A percentile compares a stretch with the other conserved stretches of the same genome.
phyloP scores from a whole-genome alignment of 495 filamentous ascomycete genomes.

The Penicillium fimorum region DNA sequence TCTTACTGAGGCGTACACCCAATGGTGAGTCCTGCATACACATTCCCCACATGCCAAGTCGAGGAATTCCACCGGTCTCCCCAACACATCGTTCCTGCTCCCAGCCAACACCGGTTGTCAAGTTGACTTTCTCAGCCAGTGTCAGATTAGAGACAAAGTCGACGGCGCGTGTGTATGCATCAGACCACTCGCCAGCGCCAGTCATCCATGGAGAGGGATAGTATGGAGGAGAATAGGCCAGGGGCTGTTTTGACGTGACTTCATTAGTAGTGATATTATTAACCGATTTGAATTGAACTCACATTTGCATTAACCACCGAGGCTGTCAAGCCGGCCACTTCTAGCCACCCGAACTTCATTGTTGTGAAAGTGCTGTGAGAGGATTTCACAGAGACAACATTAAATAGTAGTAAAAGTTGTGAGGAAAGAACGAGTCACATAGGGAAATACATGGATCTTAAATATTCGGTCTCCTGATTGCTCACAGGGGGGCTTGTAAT shows the following conservation, averaged over 20 bases:
- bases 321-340: slow-evolving; percentile 34
- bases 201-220: slow-evolving; percentile 85
- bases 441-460: slow-evolving; percentile 1
- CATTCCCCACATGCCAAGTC: slow-evolving; percentile 75
- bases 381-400: background rate
- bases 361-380: slow-evolving; percentile 6
- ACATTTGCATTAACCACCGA: slow-evolving; percentile 42
- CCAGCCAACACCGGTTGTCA: slow-evolving; percentile 90
- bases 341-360: slow-evolving; percentile 45
- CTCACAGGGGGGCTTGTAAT: slow-evolving; percentile 3
- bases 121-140: slow-evolving; percentile 85
- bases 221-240: slow-evolving; percentile 57
- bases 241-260: slow-evolving; percentile 21
- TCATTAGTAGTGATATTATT: slow-evolving; percentile 2
- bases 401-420: background rate
- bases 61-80: slow-evolving; percentile 52
- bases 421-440: background rate
- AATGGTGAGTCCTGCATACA: slow-evolving; percentile 92
- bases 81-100: slow-evolving; percentile 75
- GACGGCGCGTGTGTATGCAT: slow-evolving; percentile 73
- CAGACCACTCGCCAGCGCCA: slow-evolving; percentile 69
- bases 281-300: background rate
- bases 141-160: slow-evolving; percentile 82
- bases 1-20: slow-evolving; percentile 69
- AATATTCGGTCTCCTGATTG: background rate